These are phyloP conservation scores for Aspergillus sp. DNA, from an alignment of 2,329 filamentous ascomycete genomes.

Conservation along the genomic window DNA sequence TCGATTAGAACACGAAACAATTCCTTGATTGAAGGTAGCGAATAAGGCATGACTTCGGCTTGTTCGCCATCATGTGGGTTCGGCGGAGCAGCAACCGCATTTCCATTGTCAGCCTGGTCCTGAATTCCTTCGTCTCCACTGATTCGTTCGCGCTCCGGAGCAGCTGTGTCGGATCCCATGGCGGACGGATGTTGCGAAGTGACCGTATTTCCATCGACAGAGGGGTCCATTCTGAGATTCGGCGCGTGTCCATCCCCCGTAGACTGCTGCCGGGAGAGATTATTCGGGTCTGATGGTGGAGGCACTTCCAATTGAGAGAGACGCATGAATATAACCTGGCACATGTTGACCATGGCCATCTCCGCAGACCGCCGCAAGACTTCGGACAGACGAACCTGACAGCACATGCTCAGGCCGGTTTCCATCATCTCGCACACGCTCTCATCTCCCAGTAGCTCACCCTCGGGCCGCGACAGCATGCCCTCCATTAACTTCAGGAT, in stretches of 20 bases:
- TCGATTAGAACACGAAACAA: conserved; percentile 91
- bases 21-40: conserved; percentile 86
- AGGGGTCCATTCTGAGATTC: conserved; percentile 76
- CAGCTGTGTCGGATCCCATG: conserved; percentile 32
- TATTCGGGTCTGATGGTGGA: conserved; percentile 60
- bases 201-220: conserved; percentile 59
- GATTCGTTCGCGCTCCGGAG: conserved; percentile 24
- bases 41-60: conserved; percentile 73
- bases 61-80: conserved; percentile 40
- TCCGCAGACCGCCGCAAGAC: conserved; percentile 85
- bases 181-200: conserved; percentile 44
- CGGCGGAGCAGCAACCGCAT: conserved; percentile 26
- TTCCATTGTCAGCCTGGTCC: conserved; percentile 26
- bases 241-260: conserved; percentile 57
- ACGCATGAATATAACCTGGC: conserved; percentile 93
- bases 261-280: conserved; percentile 46
- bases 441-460: conserved; percentile 90
- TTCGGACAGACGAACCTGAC: conserved; percentile 83
- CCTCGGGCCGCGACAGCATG: conserved; percentile 90
- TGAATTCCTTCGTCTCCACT: conserved; percentile 27
- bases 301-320: conserved; percentile 80
- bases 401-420: conserved; percentile 93
- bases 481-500: conserved; percentile 97
- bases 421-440: conserved; percentile 99
- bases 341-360: conserved; percentile 98